These are phyloP conservation scores for Colletotrichum noveboracense DNA, from an alignment of 2,329 filamentous ascomycete genomes.

Conservation along the genomic window DNA sequence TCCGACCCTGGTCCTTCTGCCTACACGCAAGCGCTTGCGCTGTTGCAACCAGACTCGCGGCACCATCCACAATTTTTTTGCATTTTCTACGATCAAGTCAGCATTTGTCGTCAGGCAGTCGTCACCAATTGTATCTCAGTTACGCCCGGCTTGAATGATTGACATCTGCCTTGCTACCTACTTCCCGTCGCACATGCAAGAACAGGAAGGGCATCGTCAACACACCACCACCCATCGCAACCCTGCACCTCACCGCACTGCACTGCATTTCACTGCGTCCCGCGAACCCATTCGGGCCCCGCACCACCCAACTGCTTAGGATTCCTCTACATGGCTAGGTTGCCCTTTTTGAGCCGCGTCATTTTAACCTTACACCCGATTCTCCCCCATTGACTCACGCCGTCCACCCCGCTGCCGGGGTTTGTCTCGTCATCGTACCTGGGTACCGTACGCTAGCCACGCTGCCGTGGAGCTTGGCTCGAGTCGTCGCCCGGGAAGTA, in stretches of 20 bases:
- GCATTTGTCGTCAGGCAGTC: slow-evolving; percentile 5
- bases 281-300: not conserved
- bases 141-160: not conserved
- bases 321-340: not conserved
- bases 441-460: not conserved
- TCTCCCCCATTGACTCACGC: slow-evolving; percentile 10
- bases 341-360: slow-evolving; percentile 15
- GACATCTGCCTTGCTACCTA: not conserved
- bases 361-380: not conserved
- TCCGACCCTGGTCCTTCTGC: not conserved
- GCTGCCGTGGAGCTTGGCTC: not conserved
- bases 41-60: not conserved
- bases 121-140: not conserved
- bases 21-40: slow-evolving; percentile 8
- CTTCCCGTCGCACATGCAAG: not conserved
- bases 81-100: not conserved
- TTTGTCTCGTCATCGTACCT: not conserved
- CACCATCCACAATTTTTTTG: not conserved
- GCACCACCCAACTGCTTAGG: not conserved
- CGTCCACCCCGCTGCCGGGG: not conserved
- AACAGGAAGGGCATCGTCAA: not conserved
- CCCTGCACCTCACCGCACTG: not conserved
- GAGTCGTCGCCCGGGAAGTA: not conserved
- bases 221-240: not conserved
- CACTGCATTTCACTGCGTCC: not conserved